A percentile compares a stretch with the other conserved stretches of the same genome.
These are phyloP conservation scores for Theobroma grandiflorum DNA, from an alignment of 441 rosid genomes.

Conservation along the genomic window DNA sequence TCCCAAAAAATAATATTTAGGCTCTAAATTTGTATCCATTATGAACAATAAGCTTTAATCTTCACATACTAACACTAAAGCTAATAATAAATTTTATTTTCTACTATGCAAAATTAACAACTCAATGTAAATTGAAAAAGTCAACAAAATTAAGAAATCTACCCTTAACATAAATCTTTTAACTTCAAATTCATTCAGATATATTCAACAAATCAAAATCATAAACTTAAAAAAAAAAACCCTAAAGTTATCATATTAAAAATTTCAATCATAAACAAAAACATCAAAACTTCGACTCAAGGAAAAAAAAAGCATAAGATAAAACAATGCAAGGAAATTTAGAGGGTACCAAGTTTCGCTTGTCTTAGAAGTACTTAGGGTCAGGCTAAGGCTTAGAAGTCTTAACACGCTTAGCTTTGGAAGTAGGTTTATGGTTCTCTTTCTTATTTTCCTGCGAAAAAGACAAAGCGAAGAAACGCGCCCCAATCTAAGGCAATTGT, in stretches of 20 bases:
- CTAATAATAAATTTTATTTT: background rate
- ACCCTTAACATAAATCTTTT: background rate
- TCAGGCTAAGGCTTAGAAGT: constrained; percentile 50
- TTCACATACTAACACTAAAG: background rate
- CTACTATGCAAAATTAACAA: background rate
- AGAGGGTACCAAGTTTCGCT: constrained; percentile 79
- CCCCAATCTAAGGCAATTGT: too few species aligned
- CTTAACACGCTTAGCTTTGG: constrained; percentile 60
- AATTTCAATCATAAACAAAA: background rate
- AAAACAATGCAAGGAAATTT: background rate
- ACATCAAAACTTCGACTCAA: background rate
- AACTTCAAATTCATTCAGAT: background rate
- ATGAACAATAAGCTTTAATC: background rate
- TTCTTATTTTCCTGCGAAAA: constrained; percentile 34
- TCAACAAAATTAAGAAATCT: background rate
- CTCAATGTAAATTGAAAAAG: background rate
- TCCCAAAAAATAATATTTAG: background rate
- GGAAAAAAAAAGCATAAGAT: background rate
- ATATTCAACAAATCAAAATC: background rate
- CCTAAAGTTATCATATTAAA: background rate
- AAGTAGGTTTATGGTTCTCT: constrained; percentile 33
- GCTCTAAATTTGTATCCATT: background rate
- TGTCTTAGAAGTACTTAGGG: constrained; percentile 82
- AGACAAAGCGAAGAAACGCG: constrained; percentile 24
- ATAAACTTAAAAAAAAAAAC: background rate